Percentiles rank a stretch among this genome's conserved stretches.
These are phyloP conservation scores for Fragilaria crotonensis DNA, from an alignment of 108 stramenopile genomes.

Conservation along the genomic window DNA sequence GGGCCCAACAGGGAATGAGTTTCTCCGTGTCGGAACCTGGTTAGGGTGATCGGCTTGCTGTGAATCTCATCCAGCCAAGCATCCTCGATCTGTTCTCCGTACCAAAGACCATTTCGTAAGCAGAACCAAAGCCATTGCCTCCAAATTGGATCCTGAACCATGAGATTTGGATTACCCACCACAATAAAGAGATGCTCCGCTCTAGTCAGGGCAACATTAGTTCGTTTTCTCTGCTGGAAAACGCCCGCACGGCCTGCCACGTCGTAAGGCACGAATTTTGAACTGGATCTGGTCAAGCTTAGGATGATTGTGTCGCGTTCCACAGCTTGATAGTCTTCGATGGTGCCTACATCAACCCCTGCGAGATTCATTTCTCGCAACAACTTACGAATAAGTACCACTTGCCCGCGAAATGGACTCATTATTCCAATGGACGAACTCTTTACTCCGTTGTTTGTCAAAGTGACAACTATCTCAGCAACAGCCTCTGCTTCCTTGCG, in stretches of 20 bases:
- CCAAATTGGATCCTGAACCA: slow-evolving; percentile 54
- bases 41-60: too few species aligned
- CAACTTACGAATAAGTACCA: slow-evolving; percentile 40
- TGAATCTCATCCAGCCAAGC: too few species aligned
- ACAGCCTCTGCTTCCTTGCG: slow-evolving; percentile 35
- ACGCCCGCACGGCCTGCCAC: slow-evolving; percentile 42
- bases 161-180: slow-evolving; percentile 54
- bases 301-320: slow-evolving; percentile 63
- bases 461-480: slow-evolving; percentile 30
- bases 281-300: slow-evolving; percentile 51
- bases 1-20: too few species aligned
- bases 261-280: slow-evolving; percentile 38
- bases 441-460: slow-evolving; percentile 27
- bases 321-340: slow-evolving; percentile 72
- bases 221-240: slow-evolving; percentile 57
- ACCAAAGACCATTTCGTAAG: slow-evolving; percentile 61
- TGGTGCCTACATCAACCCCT: slow-evolving; percentile 60
- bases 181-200: slow-evolving; percentile 59
- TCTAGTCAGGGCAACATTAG: slow-evolving; percentile 69
- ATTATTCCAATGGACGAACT: slow-evolving; percentile 53
- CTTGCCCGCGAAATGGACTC: slow-evolving; percentile 70
- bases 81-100: slow-evolving; percentile 25
- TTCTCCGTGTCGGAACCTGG: too few species aligned
- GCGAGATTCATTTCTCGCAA: slow-evolving; percentile 33
- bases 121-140: slow-evolving; percentile 58